These are phyloP conservation scores for Rhodomyrtus psidioides DNA, from an alignment of 441 rosid species.

Conservation along the genomic window DNA sequence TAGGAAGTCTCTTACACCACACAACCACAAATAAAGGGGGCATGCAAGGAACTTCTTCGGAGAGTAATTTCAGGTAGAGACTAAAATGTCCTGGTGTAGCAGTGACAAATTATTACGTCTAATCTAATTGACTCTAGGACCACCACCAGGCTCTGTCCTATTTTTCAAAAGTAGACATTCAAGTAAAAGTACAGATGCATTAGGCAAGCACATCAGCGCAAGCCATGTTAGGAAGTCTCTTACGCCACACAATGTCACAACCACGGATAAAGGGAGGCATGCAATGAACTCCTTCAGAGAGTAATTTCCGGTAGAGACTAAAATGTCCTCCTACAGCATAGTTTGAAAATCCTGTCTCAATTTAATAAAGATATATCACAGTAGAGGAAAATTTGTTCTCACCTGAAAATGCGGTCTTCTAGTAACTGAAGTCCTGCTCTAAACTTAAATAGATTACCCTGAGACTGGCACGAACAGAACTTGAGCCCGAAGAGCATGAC, in stretches of 20 bases:
- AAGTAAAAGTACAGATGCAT: neutral
- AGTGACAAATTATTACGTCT: neutral
- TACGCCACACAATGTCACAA: neutral
- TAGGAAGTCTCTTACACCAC: too few species aligned
- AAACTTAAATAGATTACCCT: slow-evolving; percentile 80
- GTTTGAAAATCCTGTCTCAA: neutral
- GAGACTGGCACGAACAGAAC: slow-evolving; percentile 81
- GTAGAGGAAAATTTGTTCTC: slow-evolving; percentile 6
- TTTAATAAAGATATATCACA: neutral
- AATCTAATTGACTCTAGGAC: neutral
- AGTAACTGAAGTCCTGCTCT: slow-evolving; percentile 83
- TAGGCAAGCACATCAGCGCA: neutral
- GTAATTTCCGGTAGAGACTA: neutral
- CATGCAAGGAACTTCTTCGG: too few species aligned
- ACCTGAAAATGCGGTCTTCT: slow-evolving; percentile 95
- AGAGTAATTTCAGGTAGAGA: too few species aligned
- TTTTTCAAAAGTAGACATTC: neutral
- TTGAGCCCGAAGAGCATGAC: slow-evolving; percentile 96
- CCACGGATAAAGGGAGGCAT: neutral
- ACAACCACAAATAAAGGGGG: too few species aligned
- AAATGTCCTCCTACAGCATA: neutral
- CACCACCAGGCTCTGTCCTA: neutral
- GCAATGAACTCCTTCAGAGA: neutral
- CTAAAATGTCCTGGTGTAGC: too few species aligned
- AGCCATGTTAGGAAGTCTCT: too few species aligned